A percentile compares a stretch with the other conserved stretches of the same genome.
Evolutionary conservation across 2,329 filamentous ascomycete species (phyloP).

Genomic region (Ilyonectria robusta): DNA sequence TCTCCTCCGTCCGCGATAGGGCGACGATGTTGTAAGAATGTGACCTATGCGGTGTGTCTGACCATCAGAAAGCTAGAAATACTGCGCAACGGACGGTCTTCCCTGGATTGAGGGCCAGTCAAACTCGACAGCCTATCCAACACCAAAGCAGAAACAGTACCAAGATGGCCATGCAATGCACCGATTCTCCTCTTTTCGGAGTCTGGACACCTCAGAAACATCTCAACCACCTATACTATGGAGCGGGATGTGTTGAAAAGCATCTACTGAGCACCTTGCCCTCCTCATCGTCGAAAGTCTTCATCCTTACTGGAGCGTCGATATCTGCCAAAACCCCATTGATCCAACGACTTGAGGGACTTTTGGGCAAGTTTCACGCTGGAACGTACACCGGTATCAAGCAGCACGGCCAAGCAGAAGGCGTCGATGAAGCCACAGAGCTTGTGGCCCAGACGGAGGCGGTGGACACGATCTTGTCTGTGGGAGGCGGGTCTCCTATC

Average conservation of each 20-base stretch:
- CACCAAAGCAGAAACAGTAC: background rate
- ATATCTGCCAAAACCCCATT: slow-evolving; percentile 31
- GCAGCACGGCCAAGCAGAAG: slow-evolving; percentile 37
- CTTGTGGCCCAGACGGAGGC: slow-evolving; percentile 11
- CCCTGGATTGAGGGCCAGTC: background rate
- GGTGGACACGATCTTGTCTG: slow-evolving; percentile 36
- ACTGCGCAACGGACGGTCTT: slow-evolving; percentile 20
- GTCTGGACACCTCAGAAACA: slow-evolving; percentile 40
- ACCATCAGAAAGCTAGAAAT: slow-evolving; percentile 34
- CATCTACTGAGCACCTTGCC: slow-evolving; percentile 33
- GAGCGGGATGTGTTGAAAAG: slow-evolving; percentile 37
- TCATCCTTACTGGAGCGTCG: slow-evolving; percentile 37
- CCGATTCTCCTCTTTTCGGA: slow-evolving; percentile 31
- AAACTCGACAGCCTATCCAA: background rate
- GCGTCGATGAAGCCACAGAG: slow-evolving; percentile 30
- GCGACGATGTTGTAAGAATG: slow-evolving; percentile 3
- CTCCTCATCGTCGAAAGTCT: slow-evolving; percentile 33
- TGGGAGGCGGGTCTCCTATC: slow-evolving; percentile 34
- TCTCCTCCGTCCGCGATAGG: slow-evolving; percentile 12
- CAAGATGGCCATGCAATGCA: slow-evolving; percentile 35
- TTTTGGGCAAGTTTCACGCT: slow-evolving; percentile 29
- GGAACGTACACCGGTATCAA: slow-evolving; percentile 34
- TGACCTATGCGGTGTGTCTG: slow-evolving; percentile 8
- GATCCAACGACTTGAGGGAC: slow-evolving; percentile 27
- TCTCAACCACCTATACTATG: slow-evolving; percentile 38